Evolutionary conservation across 768 basidiomycete genomes (phyloP).

Genomic region (Rhodotorula babjevae): DNA sequence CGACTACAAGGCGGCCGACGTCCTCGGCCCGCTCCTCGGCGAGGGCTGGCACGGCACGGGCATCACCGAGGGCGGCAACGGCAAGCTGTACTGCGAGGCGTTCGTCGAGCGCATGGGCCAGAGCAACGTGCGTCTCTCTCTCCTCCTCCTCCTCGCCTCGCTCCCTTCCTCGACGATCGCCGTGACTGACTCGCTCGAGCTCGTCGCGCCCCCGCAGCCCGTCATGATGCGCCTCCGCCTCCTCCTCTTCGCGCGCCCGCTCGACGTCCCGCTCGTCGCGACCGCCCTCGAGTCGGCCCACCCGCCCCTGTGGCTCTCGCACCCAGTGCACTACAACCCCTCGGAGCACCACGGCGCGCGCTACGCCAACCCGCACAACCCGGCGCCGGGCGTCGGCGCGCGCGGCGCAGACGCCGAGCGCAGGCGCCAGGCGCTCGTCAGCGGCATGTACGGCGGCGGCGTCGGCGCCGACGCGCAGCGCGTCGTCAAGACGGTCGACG

Average conservation of each 20-base stretch:
- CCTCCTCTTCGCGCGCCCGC: slow-evolving; percentile 88
- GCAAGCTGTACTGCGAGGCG: slow-evolving; percentile 52
- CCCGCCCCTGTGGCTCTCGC: slow-evolving; percentile 65
- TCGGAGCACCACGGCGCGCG: slow-evolving; percentile 57
- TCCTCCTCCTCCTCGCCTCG: no score
- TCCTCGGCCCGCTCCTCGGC: slow-evolving; percentile 75
- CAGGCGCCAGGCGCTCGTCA: slow-evolving; percentile 48
- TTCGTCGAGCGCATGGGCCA: slow-evolving; percentile 24
- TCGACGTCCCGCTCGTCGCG: slow-evolving; percentile 79
- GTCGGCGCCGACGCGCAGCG: slow-evolving; percentile 52
- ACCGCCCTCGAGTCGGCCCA: slow-evolving; percentile 61
- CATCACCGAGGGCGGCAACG: slow-evolving; percentile 53
- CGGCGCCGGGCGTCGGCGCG: slow-evolving; percentile 45
- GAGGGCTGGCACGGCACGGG: slow-evolving; percentile 68
- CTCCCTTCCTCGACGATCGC: background rate
- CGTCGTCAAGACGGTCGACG: slow-evolving; percentile 45
- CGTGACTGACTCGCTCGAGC: no score
- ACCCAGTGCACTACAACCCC: slow-evolving; percentile 53
- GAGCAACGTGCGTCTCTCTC: slow-evolving; percentile 33
- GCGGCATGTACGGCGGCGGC: slow-evolving; percentile 52
- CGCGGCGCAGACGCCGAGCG: slow-evolving; percentile 40
- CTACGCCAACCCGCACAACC: slow-evolving; percentile 76
- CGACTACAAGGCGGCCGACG: slow-evolving; percentile 75
- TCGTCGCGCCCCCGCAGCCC: slow-evolving; percentile 54
- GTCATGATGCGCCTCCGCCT: slow-evolving; percentile 78